These are phyloP conservation scores for Chlamydomonas sp. DNA, from an alignment of 139 green algal genomes.

Conservation along the genomic window DNA sequence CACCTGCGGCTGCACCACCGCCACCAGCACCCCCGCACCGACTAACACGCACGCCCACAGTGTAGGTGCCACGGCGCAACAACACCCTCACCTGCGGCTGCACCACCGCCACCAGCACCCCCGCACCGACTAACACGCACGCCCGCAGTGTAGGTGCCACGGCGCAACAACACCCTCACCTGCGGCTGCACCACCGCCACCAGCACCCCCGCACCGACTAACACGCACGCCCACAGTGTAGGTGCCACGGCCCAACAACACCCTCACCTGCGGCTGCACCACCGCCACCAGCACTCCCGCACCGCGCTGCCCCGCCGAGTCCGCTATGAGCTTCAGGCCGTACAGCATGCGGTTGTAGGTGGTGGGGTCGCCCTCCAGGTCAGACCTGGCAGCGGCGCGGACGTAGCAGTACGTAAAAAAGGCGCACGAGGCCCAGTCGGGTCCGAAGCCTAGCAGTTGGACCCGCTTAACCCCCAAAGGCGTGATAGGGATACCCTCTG, in stretches of 20 bases:
- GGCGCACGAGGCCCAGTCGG: too few species aligned
- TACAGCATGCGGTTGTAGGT: constrained; percentile 49
- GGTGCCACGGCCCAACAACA: too few species aligned
- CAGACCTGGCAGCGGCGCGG: not conserved
- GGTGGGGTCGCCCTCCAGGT: constrained; percentile 44
- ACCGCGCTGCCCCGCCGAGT: constrained; percentile 18
- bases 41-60: too few species aligned
- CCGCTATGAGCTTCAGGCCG: constrained; percentile 36
- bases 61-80: too few species aligned
- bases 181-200: constrained; percentile 44
- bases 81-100: constrained; percentile 21
- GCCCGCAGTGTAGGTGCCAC: too few species aligned
- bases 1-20: constrained; percentile 41
- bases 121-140: too few species aligned
- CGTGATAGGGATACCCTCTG: too few species aligned
- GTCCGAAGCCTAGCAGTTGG: too few species aligned
- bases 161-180: not conserved
- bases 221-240: not conserved
- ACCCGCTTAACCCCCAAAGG: too few species aligned
- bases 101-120: constrained; percentile 44
- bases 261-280: constrained; percentile 34
- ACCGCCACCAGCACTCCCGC: constrained; percentile 45
- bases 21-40: constrained; percentile 39
- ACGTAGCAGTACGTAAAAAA: not conserved
- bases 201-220: constrained; percentile 35